Base-by-base conservation (phyloP, 2,329 filamentous ascomycete genomes). In the Didymella keratinophila region DNA sequence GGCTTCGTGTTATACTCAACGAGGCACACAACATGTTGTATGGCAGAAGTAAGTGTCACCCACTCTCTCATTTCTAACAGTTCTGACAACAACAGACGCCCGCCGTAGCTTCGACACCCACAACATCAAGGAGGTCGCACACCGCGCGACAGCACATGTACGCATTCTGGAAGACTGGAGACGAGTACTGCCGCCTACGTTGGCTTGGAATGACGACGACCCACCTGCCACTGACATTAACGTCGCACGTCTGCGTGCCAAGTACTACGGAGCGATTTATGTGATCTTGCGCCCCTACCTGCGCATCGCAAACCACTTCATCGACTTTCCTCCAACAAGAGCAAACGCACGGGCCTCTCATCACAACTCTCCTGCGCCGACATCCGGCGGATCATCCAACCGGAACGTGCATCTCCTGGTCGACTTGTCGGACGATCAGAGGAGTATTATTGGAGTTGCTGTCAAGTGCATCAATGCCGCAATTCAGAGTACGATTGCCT, bases 241-340 rank as follows among this genome's bases (percentile, higher is more conserved):
- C 16, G 83, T 87, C 12, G 94, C 94, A 30, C 87, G 95, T 21
- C 82, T 98, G 61, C 88, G 94, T 41, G 95, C 91, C 14, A 98
- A 99, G 76, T 98, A 95, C 76, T 98, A 94, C 82, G 95, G 95
- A 21, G 93, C 92, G 0, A 86, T 90, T 63, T 93, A 96, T 62
- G 93, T 98, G 71, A 93, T 94, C 23, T 90, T 95, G 73, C 86
- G 95, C 25, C 92, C 91, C 0, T 92, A 94, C 59, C 76, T 89
- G 20, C 84, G 86, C 65, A 82, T 86, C 54, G 84, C 83, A 2
- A 80, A 88, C 2, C 84, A 87, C 61, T 79, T 80, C 51, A 78
- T 80, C 63, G 71, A 76, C 49, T 67, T 74, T 21, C 76, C 73
- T 16, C 71, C 70, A 16, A 52, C 72, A 61, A 74, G 89, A 48